Evolutionary conservation across 2,329 filamentous ascomycete species (phyloP), one percentile per base, ranked within the genome.

Genomic region (Basipetospora sp.): DNA sequence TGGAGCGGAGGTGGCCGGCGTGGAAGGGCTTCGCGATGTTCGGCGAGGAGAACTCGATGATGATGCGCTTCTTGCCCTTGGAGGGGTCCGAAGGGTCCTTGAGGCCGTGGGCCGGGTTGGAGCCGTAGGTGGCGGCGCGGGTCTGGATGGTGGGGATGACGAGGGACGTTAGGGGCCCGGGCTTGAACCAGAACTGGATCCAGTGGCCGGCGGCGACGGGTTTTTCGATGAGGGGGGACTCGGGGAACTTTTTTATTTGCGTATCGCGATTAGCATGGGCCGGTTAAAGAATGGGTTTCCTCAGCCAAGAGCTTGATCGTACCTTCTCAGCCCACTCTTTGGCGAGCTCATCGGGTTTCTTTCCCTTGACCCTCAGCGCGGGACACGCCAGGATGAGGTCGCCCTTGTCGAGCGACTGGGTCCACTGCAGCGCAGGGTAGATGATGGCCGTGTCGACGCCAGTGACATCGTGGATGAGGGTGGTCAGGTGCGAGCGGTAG

Each of bases 11-110:
- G 56, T 87, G 80, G 10, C 80, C 79, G 28, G 80, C 80, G 52
- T 85, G 80, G 63, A 86, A 86, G 17, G 80, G 82, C 59, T 88
- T 88, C 32, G 83, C 83, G 42, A 90, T 86, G 54, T 90, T 90
- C 36, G 84, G 83, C 6, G 80, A 86, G 6, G 79, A 85, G 57
- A 88, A 90, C 51, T 90, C 83, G 48, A 90, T 71, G 36, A 90
- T 71, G 29, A 75, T 69, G 43, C 68, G 71, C 65, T 83, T 83
- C 48, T 64, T 64, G 43, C 70, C 74, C 42, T 68, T 63, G 36
- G 62, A 66, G 6, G 73, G 66, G 50, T 83, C 69, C 16, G 64
- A 59, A 27, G 70, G 66, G 50, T 85, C 74, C 45, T 65, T 67
- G 26, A 78, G 60, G 6, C 77, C 78, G 25, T 73, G 55, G 41